These are phyloP conservation scores for Lasiodiplodia sp. DNA, from an alignment of 2,329 filamentous ascomycete species.

Conservation along the genomic window DNA sequence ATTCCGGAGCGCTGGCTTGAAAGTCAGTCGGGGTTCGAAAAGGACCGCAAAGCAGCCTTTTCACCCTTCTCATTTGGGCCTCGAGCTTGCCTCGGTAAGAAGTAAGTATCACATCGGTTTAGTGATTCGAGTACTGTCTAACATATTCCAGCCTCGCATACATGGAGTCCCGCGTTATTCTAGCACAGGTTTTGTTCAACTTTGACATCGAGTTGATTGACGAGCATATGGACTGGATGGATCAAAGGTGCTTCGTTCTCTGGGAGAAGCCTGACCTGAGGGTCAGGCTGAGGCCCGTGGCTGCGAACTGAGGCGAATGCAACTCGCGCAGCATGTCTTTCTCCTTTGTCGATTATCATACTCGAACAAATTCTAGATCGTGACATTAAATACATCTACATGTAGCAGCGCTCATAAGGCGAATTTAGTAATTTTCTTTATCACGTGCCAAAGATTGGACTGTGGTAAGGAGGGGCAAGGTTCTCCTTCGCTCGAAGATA, in stretches of 20 bases:
- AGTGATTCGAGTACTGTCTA: not conserved
- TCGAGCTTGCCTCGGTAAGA: conserved; percentile 46
- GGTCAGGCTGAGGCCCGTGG: not conserved
- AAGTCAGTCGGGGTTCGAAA: conserved; percentile 34
- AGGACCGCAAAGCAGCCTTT: conserved; percentile 39
- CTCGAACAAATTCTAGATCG: no score
- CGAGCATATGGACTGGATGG: conserved; percentile 49
- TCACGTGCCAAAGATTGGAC: no score
- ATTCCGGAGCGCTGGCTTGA: conserved; percentile 47
- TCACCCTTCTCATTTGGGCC: conserved; percentile 47
- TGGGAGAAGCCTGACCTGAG: conserved; percentile 41
- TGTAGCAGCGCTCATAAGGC: no score
- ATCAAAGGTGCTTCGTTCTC: conserved; percentile 41
- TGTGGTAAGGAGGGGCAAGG: no score
- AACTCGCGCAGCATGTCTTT: no score
- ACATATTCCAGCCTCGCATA: conserved; percentile 41
- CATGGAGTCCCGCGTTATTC: conserved; percentile 47
- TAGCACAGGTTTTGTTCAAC: conserved; percentile 49
- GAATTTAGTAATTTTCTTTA: no score
- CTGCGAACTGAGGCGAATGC: no score
- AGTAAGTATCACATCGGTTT: conserved; percentile 37
- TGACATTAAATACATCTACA: no score
- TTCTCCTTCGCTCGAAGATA: no score
- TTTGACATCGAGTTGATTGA: conserved; percentile 48
- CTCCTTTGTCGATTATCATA: no score